Conservation (phyloP, 2,329 filamentous ascomycete genomes). For the Colletotrichum siamense region DNA sequence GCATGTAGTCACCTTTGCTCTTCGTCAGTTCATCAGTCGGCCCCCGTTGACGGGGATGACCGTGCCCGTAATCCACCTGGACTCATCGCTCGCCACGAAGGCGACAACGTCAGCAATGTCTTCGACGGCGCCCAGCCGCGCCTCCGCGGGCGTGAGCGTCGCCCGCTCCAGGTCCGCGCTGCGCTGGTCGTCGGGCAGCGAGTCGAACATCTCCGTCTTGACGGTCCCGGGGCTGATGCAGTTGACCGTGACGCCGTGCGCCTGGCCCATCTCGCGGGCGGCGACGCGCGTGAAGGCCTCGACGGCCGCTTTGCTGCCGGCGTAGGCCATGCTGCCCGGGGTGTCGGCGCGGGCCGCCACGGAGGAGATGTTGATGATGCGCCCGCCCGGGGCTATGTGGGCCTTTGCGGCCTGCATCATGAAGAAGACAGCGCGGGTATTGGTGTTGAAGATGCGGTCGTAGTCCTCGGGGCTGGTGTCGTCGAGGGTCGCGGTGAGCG, state of each 20-base stretch:
- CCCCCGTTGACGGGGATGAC: constrained; percentile 24
- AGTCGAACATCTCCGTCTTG: constrained; percentile 23
- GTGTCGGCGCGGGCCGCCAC: constrained; percentile 21
- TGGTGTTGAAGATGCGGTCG: constrained; percentile 24
- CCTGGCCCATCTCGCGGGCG: constrained; percentile 22
- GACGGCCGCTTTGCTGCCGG: constrained; percentile 23
- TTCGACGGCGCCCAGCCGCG: constrained; percentile 22
- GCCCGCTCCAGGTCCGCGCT: constrained; percentile 21
- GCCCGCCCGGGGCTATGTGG: constrained; percentile 22
- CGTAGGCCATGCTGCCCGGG: constrained; percentile 23
- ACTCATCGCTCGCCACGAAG: constrained; percentile 22
- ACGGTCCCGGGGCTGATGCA: constrained; percentile 24
- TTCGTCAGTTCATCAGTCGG: constrained; percentile 18
- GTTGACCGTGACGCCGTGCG: constrained; percentile 23
- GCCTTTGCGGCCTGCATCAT: constrained; percentile 23
- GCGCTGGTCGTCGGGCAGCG: constrained; percentile 17
- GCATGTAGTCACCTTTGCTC: neutral
- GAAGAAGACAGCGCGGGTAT: constrained; percentile 24
- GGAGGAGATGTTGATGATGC: constrained; percentile 27
- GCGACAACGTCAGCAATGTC: constrained; percentile 24
- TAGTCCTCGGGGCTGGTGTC: constrained; percentile 22
- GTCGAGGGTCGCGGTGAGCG: constrained; percentile 21
- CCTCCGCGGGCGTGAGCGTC: constrained; percentile 20
- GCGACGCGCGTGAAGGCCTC: constrained; percentile 24
- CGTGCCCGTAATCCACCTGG: constrained; percentile 23